These are phyloP conservation scores for Metschnikowia rubicola DNA, from an alignment of 805 yeast species.

Conservation along the genomic window DNA sequence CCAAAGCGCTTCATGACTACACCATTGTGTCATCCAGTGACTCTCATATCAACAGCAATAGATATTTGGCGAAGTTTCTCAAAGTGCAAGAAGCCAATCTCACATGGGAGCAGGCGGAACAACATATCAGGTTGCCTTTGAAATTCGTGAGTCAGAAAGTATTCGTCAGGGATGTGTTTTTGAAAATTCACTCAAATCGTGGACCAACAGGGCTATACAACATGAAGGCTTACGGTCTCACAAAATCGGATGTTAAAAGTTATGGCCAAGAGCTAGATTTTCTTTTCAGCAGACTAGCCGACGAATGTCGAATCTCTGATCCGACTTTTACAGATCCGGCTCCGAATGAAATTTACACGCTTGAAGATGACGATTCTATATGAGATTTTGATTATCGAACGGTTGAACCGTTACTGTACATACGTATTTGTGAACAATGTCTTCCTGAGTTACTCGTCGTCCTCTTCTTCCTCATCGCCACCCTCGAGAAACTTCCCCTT, in stretches of 20 bases:
- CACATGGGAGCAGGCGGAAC: conserved; percentile 14
- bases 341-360: not conserved
- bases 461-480: conserved; percentile 53
- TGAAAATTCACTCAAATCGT: conserved; percentile 18
- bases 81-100: conserved; percentile 27
- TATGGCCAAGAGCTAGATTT: conserved; percentile 14
- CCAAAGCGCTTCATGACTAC: conserved; percentile 17
- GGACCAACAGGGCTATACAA: conserved; percentile 16
- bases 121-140: conserved; percentile 32
- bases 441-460: conserved; percentile 41
- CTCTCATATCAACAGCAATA: conserved; percentile 11
- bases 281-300: conserved; percentile 8
- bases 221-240: conserved; percentile 15
- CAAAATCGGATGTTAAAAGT: conserved; percentile 8
- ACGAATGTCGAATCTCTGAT: not conserved
- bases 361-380: conserved; percentile 8
- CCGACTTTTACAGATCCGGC: not conserved
- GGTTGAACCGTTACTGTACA: not conserved
- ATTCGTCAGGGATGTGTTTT: conserved; percentile 31
- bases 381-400: too few relatives aligned
- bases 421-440: not conserved
- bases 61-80: conserved; percentile 29
- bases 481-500: conserved; percentile 55
- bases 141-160: conserved; percentile 32
- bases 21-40: conserved; percentile 13